phyloP scores from a whole-genome alignment of 2,329 filamentous ascomycete genomes.

The Apiospora saccharicola region DNA sequence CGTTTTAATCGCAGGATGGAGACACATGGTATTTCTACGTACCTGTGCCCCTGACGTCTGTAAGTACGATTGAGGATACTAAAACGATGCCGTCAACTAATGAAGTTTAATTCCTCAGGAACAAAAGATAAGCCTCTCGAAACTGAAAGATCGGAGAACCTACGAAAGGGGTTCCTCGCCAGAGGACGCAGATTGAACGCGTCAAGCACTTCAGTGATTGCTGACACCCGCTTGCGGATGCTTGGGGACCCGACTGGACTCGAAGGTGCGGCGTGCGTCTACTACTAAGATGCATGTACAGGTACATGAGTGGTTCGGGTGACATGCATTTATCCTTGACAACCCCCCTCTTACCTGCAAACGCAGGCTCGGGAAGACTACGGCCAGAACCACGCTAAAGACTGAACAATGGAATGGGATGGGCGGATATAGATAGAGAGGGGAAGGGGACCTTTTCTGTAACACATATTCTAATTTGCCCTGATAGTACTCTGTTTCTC shows the following conservation, averaged over 20 bases:
- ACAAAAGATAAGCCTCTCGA: not conserved
- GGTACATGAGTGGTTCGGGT: not conserved
- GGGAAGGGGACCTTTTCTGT: not conserved
- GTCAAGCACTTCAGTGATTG: not conserved
- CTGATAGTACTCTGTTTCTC: not conserved
- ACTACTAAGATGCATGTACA: not conserved
- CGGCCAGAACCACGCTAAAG: not conserved
- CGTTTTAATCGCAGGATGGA: not conserved
- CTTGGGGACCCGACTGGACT: not conserved
- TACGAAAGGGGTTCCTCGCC: not conserved
- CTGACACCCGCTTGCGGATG: not conserved
- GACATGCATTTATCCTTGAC: not conserved
- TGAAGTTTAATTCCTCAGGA: not conserved
- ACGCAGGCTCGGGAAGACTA: not conserved
- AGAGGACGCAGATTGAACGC: not conserved
- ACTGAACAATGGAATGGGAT: not conserved
- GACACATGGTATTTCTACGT: not conserved
- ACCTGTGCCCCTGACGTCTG: not conserved
- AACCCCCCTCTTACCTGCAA: not conserved
- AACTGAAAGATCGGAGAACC: not conserved
- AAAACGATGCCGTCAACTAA: not conserved
- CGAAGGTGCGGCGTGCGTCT: not conserved
- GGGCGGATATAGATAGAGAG: not conserved
- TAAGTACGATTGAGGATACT: not conserved
- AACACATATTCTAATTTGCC: not conserved